Conservation (phyloP, 106 monocot genomes). For the Narthecium ossifragum region DNA sequence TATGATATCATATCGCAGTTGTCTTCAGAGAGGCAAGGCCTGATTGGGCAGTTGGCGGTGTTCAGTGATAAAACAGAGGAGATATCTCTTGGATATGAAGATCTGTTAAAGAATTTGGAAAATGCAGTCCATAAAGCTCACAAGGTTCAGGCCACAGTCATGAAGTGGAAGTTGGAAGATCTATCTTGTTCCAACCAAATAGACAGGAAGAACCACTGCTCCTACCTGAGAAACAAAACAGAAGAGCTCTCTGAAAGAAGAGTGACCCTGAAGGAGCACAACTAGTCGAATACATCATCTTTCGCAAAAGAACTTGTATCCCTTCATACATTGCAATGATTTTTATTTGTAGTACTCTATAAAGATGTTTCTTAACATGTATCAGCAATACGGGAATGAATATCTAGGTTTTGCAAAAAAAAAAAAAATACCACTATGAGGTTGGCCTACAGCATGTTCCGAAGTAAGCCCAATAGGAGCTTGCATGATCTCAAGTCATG, state of each 20-base stretch:
- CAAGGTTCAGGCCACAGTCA: background rate
- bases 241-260: constrained; percentile 20
- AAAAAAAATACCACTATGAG: too few species aligned
- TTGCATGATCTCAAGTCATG: too few species aligned
- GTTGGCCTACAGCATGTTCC: too few species aligned
- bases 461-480: too few species aligned
- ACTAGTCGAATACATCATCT: constrained; percentile 7
- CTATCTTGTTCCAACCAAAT: constrained; percentile 4
- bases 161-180: constrained; percentile 8
- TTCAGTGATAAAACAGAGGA: constrained; percentile 20
- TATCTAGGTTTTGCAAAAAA: too few species aligned
- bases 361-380: too few species aligned
- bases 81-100: constrained; percentile 25
- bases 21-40: constrained; percentile 20
- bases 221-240: constrained; percentile 21
- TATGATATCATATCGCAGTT: constrained; percentile 12
- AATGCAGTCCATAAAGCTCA: constrained; percentile 24
- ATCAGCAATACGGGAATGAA: too few species aligned
- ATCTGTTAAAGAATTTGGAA: constrained; percentile 19
- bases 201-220: constrained; percentile 3
- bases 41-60: constrained; percentile 17
- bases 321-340: too few species aligned
- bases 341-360: too few species aligned
- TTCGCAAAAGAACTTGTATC: too few species aligned
- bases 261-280: constrained; percentile 55